Evolutionary conservation across 2,329 filamentous ascomycete genomes (phyloP), one percentile per base, ranked within the genome.

Genomic region (Pseudogymnoascus verrucosus): DNA sequence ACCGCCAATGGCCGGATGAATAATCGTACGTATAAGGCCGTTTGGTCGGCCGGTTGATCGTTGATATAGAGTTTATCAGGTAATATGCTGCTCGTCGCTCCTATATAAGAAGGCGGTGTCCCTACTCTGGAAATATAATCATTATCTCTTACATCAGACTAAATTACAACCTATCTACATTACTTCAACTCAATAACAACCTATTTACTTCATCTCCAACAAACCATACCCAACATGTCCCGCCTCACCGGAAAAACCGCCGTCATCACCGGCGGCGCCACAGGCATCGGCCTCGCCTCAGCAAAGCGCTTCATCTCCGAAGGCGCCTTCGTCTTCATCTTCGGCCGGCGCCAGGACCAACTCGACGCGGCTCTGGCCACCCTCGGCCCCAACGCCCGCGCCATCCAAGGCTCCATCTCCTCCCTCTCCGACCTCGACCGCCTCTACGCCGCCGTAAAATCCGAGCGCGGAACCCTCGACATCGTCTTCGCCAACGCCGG

Each of bases 391-490:
- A 66, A 68, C 65, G 67, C 67, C 64, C 67, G 67, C 61, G 66
- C 61, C 1, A 47, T 68, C 16, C 40, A 66, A 57, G 67, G 67
- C 64, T 68, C 67, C 0, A 62, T 69, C 67, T 69, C 67, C 59
- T n/a, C n/a, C n/a, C n/a, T n/a, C n/a, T n/a, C n/a, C n/a, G 67
- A 68, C 61, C 67, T 69, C 63, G 67, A 69, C 61, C 42, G 61
- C 47, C 67, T 69, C 62, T 69, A 69, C 62, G 67, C 65, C 12
- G 67, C 67, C 5, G 67, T 69, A 2, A 68, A 68, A 63, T 64
- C 67, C 62, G 67, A 69, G 67, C 67, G 67, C 40, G 67, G 67
- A 47, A 68, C 67, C 26, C 65, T 69, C 67, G 67, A 69, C 65
- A 68, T 68, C 40, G 67, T 69, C 59, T 54, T 69, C 60, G 67